Base-by-base conservation (phyloP, 2,329 filamentous ascomycete species). In the Cadophora luteo-olivacea region DNA sequence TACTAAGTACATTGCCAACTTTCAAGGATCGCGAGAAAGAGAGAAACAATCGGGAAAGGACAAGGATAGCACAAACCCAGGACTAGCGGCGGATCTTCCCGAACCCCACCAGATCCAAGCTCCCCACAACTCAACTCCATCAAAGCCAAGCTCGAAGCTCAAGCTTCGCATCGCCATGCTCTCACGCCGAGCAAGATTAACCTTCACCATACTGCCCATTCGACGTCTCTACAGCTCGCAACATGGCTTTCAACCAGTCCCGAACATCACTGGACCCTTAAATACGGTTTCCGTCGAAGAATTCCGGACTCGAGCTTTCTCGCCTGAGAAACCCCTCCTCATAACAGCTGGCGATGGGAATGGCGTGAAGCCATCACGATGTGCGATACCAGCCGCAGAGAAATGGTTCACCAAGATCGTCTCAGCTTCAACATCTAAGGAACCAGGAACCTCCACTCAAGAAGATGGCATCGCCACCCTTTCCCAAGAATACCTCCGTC, bases 291-390 rank as follows among this genome's bases (percentile, higher is more conserved):
- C 73, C 64, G 69, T 87, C 57, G 76, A 81, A 1, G 69, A 74
- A 16, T 92, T 92, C 75, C 84, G 82, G 32, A 72, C 81, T n/a
- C 72, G 79, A 45, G 88, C 84, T 45, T 89, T 91, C 74, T 70
- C 75, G 1, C 81, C 84, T 0, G 82, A 85, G 58, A 79, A 77
- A 22, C 90, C 90, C 1, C 78, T 83, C 11, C 77, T 89, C 22
- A 79, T 88, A 6, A 82, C 82, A n/a, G 38, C 52, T 22, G 14
- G 32, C 3, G 45, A 33, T 22, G 19, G 22, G 77, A 52, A 55
- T 19, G 45, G 41, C n/a, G 52, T 79, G 38, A 75, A 77, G 7
- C 74, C 77, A 2, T 85, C 85, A 61, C 70, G 72, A 32, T 51
- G 36, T 60, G 55, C 55, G 3, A 75, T 90, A 0, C 87, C 88